Conservation (phyloP, 1,284 basidiomycete species). For the Cutaneotrichosporon sp. region DNA sequence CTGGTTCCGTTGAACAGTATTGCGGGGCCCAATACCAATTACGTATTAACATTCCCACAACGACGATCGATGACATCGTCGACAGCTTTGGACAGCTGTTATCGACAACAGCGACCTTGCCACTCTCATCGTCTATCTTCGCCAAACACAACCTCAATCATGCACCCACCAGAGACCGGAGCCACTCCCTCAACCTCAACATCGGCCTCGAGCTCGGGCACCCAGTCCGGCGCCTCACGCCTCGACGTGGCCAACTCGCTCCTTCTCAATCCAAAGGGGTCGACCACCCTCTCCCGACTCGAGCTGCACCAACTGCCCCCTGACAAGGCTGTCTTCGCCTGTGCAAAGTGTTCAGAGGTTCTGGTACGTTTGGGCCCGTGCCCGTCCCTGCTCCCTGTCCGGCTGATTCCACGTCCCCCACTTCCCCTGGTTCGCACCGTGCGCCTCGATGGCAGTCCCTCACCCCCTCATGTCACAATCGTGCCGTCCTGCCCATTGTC, state of each 20-base stretch:
- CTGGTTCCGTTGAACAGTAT: background rate
- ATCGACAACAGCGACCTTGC: background rate
- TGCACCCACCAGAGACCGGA: too few relatives aligned
- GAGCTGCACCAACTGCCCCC: slow-evolving; percentile 38
- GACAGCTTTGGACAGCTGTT: background rate
- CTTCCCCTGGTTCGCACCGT: too few relatives aligned
- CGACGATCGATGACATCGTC: too few relatives aligned
- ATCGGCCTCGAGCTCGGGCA: too few relatives aligned
- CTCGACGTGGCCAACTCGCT: background rate
- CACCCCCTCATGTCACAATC: too few relatives aligned
- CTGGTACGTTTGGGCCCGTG: slow-evolving; percentile 35
- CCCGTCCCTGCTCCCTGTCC: too few relatives aligned
- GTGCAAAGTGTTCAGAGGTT: slow-evolving; percentile 40
- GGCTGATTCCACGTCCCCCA: too few relatives aligned
- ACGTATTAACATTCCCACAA: background rate
- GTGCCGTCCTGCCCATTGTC: too few relatives aligned
- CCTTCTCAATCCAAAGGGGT: slow-evolving; percentile 3
- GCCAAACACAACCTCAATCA: too few relatives aligned
- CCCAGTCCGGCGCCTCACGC: background rate
- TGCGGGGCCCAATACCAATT: background rate
- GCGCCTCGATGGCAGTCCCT: too few relatives aligned
- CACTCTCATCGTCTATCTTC: background rate
- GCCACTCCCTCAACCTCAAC: too few relatives aligned
- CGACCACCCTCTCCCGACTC: slow-evolving; percentile 12
- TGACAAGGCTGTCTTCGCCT: slow-evolving; percentile 38